phyloP scores from a whole-genome alignment of 495 filamentous ascomycete genomes.

The Bathelium albidoporum region DNA sequence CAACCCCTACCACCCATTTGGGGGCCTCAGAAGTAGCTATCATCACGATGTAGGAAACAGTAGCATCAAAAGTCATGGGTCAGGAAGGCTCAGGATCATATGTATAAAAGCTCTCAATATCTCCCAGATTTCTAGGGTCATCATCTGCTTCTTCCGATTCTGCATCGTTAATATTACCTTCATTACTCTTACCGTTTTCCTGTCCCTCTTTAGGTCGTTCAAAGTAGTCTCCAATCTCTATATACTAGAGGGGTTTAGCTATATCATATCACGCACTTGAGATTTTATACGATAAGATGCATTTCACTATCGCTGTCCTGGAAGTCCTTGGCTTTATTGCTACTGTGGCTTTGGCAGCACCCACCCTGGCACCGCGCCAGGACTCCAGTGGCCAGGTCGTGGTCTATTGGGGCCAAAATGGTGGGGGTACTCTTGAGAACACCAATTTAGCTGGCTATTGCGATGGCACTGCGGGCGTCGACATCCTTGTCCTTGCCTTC shows the following conservation, averaged over 20 bases:
- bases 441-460: constrained; percentile 26
- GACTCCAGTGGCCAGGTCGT: constrained; percentile 28
- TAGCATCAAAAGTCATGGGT: too few relatives aligned
- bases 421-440: constrained; percentile 44
- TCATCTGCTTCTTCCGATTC: too few relatives aligned
- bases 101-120: too few relatives aligned
- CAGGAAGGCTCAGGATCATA: too few relatives aligned
- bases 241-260: not conserved
- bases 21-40: too few relatives aligned
- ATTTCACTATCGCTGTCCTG: not conserved
- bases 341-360: not conserved
- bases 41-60: too few relatives aligned
- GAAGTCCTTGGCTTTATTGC: not conserved
- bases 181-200: too few relatives aligned
- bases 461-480: constrained; percentile 29
- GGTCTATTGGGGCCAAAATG: constrained; percentile 48
- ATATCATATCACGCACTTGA: not conserved
- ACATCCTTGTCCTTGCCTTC: constrained; percentile 61
- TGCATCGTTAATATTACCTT: too few relatives aligned
- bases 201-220: not conserved
- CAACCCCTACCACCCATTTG: too few relatives aligned
- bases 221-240: not conserved
- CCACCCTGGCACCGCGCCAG: not conserved
- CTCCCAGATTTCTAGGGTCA: too few relatives aligned
- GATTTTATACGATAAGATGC: not conserved